phyloP scores from a whole-genome alignment of 257 asterid species.

The Prunella vulgaris region DNA sequence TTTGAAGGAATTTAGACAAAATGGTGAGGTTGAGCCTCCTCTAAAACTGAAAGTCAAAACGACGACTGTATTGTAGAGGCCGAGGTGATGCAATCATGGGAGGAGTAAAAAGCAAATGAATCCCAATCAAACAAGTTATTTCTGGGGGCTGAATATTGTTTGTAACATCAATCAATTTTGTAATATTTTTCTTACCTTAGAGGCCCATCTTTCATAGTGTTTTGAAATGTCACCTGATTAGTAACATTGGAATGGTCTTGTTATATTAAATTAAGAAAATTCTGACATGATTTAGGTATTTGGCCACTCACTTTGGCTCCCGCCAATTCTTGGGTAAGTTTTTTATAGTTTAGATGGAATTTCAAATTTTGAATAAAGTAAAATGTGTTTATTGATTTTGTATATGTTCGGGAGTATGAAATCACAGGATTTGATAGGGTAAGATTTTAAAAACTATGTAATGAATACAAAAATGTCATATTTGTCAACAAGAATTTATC shows the following conservation, averaged over 20 bases:
- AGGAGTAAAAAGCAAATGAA: not conserved
- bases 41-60: slow-evolving; percentile 21
- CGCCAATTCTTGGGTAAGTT: not conserved
- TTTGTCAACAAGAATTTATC: too few species aligned
- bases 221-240: not conserved
- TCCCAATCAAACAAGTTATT: not conserved
- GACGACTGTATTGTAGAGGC: slow-evolving; percentile 23
- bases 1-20: slow-evolving; percentile 35
- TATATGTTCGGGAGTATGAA: too few species aligned
- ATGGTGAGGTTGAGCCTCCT: slow-evolving; percentile 17
- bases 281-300: not conserved
- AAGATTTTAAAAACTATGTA: too few species aligned
- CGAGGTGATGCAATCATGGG: not conserved
- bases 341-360: too few species aligned
- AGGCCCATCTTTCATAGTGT: not conserved
- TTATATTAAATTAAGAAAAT: not conserved
- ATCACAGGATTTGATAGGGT: too few species aligned
- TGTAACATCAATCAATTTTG: not conserved
- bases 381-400: too few species aligned
- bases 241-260: not conserved
- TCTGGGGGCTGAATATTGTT: slow-evolving; percentile 1
- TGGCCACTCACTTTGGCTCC: not conserved
- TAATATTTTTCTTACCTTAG: not conserved
- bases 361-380: too few species aligned
- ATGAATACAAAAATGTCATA: too few species aligned